Evolutionary conservation across 305 asterid species (phyloP), one percentile per base, ranked within the genome.

Genomic region (Rubia occidens): DNA sequence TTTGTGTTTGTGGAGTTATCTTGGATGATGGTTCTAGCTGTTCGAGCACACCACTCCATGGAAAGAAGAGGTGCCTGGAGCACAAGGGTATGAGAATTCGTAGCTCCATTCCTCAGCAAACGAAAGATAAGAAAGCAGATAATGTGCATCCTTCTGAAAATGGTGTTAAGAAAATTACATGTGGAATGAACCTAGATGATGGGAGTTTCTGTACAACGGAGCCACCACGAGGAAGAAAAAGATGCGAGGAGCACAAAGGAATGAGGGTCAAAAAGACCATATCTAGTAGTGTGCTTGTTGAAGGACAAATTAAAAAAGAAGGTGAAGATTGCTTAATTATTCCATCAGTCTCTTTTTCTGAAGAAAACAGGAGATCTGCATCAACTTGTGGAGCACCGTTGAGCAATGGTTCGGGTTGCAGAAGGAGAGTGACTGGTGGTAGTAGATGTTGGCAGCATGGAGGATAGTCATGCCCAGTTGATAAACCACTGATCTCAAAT

Each of bases 11-110:
- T 77, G 95, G 98, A 71, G 72, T 85, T 72, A 64, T 82, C 66
- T 71, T 89, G 85, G 85, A 71, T 14, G 77, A 82, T 75, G 95
- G 88, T 37, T 76, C 82, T 69, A 74, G 82, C 73, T 86, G 98
- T 79, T 66, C 60, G 68, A 81, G 67, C 67, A 72, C 74, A 74
- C 88, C 90, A 65, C 64, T 82, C 29, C 71, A 58, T 51, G 78
- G 89, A 72, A 87, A 89, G 73, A 91, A 89, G 80, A 85, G 96
- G 78, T 86, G 92, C 69, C 65, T 76, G 69, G 85, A 85, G 79
- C 98, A 88, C 67, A 87, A 84, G 79, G 96, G 96, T 74, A 78
- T 83, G 77, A 82, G 86, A 76, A 75, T 83, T 29, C 72, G 43
- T 18, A 39, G 40, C 69, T 75, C 73, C 14, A 14, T 68, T 72